A percentile compares a stretch with the other conserved stretches of the same genome.
Evolutionary conservation across 176 grass and related monocot species (phyloP).

Genomic region (Canna indica): DNA sequence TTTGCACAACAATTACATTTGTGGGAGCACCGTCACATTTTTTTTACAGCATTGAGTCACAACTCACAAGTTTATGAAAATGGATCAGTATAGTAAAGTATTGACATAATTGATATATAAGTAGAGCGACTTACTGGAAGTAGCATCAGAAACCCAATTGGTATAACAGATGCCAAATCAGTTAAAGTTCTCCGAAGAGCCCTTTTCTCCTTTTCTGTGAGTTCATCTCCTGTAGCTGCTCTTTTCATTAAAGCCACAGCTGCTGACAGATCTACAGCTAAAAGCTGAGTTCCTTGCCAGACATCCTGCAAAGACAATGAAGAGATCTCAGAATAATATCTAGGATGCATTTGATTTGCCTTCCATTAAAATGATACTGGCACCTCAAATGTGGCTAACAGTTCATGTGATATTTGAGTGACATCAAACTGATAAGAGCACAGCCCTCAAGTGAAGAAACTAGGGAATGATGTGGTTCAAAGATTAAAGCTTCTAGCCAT

Average conservation of each 20-base stretch:
- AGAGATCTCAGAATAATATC: too few species aligned
- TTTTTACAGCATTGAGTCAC: too few species aligned
- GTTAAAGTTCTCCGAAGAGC: slow-evolving; percentile 98
- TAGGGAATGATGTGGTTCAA: too few species aligned
- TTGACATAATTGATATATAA: not conserved
- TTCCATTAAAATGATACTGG: too few species aligned
- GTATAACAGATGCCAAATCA: slow-evolving; percentile 93
- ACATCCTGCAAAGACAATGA: slow-evolving; percentile 41
- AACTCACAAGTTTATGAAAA: not conserved
- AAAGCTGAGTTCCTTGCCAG: slow-evolving; percentile 83
- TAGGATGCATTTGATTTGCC: too few species aligned
- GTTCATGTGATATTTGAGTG: too few species aligned
- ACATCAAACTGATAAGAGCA: too few species aligned
- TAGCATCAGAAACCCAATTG: slow-evolving; percentile 99
- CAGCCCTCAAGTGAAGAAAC: too few species aligned
- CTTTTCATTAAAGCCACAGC: slow-evolving; percentile 74
- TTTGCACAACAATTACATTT: too few species aligned
- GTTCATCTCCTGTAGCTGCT: slow-evolving; percentile 87
- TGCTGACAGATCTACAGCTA: slow-evolving; percentile 84
- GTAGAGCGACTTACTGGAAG: slow-evolving; percentile 70
- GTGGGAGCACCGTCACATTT: too few species aligned
- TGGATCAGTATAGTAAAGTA: not conserved
- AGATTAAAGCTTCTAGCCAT: too few species aligned
- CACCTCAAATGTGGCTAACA: too few species aligned
- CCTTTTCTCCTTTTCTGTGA: slow-evolving; percentile 91